These are phyloP conservation scores for Paraphaeosphaeria sporulosa DNA, from an alignment of 2,329 filamentous ascomycete species.

Conservation along the genomic window DNA sequence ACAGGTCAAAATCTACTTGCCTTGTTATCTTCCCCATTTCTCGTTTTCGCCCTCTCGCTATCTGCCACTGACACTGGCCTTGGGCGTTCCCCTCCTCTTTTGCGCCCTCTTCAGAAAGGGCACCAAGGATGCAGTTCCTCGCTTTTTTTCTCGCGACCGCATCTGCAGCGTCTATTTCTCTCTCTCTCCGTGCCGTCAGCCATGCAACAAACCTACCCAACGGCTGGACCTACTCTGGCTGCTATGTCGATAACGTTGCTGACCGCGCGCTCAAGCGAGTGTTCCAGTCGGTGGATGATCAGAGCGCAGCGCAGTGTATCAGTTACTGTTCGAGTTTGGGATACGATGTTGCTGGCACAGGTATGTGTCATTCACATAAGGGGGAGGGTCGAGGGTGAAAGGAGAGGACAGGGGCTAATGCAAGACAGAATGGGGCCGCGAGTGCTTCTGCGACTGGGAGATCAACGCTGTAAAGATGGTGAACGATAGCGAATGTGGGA, in stretches of 20 bases:
- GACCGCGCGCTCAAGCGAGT: neutral
- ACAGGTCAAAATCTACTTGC: neutral
- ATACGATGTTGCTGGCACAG: neutral
- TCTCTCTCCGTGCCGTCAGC: neutral
- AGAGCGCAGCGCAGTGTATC: neutral
- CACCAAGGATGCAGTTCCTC: neutral
- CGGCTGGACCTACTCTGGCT: neutral
- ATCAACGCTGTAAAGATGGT: constrained; percentile 27
- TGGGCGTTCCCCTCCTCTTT: too few species aligned
- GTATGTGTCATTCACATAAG: neutral
- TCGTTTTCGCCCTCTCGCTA: neutral
- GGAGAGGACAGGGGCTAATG: neutral
- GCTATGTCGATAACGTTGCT: neutral
- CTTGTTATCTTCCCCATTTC: neutral
- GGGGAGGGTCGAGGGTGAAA: neutral
- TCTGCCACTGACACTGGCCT: neutral
- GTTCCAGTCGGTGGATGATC: neutral
- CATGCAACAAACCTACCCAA: neutral
- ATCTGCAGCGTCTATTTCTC: neutral
- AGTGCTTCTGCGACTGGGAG: constrained; percentile 11
- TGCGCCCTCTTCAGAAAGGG: too few species aligned
- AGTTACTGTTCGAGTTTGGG: neutral
- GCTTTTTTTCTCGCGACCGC: neutral
- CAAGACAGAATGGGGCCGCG: constrained; percentile 10
- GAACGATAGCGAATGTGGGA: neutral